phyloP scores from a whole-genome alignment of 208 protist genomes.

The Wallacemonas sp. region DNA sequence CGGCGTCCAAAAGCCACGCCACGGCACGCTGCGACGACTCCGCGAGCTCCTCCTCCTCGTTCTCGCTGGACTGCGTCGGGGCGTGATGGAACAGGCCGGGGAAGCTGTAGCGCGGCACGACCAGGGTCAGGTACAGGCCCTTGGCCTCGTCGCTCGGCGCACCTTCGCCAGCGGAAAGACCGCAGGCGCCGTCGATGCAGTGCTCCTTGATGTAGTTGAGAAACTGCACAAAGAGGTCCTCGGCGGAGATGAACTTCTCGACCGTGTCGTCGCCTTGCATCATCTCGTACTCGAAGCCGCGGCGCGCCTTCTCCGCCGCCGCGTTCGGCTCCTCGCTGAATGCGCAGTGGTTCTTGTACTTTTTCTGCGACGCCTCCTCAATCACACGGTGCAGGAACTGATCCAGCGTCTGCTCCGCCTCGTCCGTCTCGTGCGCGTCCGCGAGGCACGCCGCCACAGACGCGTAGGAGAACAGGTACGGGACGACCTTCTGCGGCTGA shows the following conservation, averaged over 20 bases:
- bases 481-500: conserved; percentile 74
- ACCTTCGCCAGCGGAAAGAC: conserved; percentile 31
- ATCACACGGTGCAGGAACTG: conserved; percentile 35
- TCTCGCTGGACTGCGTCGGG: conserved; percentile 9
- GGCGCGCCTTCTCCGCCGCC: conserved; percentile 21
- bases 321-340: conserved; percentile 27
- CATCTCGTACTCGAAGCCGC: conserved; percentile 57
- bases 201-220: conserved; percentile 87
- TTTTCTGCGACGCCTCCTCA: conserved; percentile 40
- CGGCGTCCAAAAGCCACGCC: conserved; percentile 73
- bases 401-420: conserved; percentile 25
- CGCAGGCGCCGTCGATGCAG: conserved; percentile 75
- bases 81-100: conserved; percentile 22
- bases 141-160: conserved; percentile 16
- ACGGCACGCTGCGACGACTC: conserved; percentile 50
- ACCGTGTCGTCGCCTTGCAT: conserved; percentile 32
- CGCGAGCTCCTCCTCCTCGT: conserved; percentile 54
- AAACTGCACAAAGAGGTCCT: conserved; percentile 79
- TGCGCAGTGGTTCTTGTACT: conserved; percentile 64
- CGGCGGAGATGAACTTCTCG: conserved; percentile 54
- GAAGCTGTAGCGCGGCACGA: conserved; percentile 80
- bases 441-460: conserved; percentile 51
- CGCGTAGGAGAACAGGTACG: conserved; percentile 76
- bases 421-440: conserved; percentile 16
- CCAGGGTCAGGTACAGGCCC: conserved; percentile 70